phyloP scores from a whole-genome alignment of 768 basidiomycete species.

The Serendipita sp. region DNA sequence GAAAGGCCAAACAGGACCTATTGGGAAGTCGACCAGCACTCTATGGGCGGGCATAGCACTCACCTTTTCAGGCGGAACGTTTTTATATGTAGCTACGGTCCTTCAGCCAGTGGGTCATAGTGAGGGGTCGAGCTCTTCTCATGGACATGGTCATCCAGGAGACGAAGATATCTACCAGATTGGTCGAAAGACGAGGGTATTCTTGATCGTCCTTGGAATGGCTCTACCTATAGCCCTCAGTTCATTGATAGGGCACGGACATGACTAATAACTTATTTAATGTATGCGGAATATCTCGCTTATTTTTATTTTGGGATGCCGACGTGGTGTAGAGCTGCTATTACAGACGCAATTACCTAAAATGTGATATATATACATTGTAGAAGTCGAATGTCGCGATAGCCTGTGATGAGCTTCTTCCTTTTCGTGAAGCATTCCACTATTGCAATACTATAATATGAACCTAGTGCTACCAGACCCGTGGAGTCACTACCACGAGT shows the following conservation, averaged over 20 bases:
- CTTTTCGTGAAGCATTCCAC: too few relatives aligned
- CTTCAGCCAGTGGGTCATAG: slow-evolving; percentile 41
- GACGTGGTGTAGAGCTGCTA: too few relatives aligned
- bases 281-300: too few relatives aligned
- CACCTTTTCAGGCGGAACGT: slow-evolving; percentile 81
- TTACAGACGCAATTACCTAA: too few relatives aligned
- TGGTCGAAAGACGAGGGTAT: slow-evolving; percentile 28
- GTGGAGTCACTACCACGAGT: too few relatives aligned
- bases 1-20: neutral
- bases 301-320: too few relatives aligned
- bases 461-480: too few relatives aligned
- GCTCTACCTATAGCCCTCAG: slow-evolving; percentile 48
- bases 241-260: slow-evolving; percentile 40
- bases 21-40: slow-evolving; percentile 13
- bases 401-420: too few relatives aligned
- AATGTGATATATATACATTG: too few relatives aligned
- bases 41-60: slow-evolving; percentile 55
- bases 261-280: slow-evolving; percentile 7
- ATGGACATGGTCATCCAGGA: slow-evolving; percentile 23
- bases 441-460: too few relatives aligned
- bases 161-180: slow-evolving; percentile 24
- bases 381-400: too few relatives aligned
- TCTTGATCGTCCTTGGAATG: slow-evolving; percentile 50
- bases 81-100: slow-evolving; percentile 85
- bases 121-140: slow-evolving; percentile 15